Evolutionary conservation across 208 protist species (phyloP).

Genomic region (Borovskyia barvae): DNA sequence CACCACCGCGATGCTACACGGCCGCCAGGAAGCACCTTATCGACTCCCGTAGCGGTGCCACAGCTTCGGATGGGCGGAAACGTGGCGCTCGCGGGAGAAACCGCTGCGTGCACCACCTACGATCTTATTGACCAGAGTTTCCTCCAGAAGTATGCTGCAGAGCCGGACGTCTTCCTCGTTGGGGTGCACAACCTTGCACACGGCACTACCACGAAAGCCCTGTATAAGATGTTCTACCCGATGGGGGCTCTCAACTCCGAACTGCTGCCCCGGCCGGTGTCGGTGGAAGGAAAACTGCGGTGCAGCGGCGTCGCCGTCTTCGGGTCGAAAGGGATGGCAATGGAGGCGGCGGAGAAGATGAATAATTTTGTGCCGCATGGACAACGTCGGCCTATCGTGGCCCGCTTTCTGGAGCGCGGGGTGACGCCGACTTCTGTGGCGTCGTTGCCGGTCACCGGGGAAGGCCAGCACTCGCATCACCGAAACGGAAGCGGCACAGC

Average conservation of each 20-base stretch:
- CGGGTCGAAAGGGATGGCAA: conserved; percentile 42
- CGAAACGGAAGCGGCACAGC: too few relatives aligned
- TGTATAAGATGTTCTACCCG: conserved; percentile 73
- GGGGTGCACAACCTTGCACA: conserved; percentile 64
- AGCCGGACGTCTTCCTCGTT: conserved; percentile 47
- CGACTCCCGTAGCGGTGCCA: neutral
- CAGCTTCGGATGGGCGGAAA: neutral
- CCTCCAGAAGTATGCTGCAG: conserved; percentile 31
- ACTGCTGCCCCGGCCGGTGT: conserved; percentile 40
- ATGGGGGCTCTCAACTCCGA: conserved; percentile 60
- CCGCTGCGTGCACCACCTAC: conserved; percentile 20
- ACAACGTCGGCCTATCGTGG: conserved; percentile 49
- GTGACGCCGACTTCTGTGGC: neutral
- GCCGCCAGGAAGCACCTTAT: neutral
- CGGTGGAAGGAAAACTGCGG: conserved; percentile 39
- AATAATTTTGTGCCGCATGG: conserved; percentile 58
- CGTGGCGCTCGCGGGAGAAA: neutral
- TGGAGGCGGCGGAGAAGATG: conserved; percentile 66
- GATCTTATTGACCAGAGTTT: conserved; percentile 60
- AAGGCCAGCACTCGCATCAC: neutral
- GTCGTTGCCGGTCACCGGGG: neutral
- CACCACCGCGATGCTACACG: conserved; percentile 38
- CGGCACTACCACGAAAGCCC: conserved; percentile 35
- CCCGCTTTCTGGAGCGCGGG: conserved; percentile 37
- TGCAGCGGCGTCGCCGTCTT: conserved; percentile 74